Percentiles rank a stretch among this genome's conserved stretches.
Evolutionary conservation across 1,284 basidiomycete species (phyloP).

Genomic region (Filobasidium uniguttulatum): DNA sequence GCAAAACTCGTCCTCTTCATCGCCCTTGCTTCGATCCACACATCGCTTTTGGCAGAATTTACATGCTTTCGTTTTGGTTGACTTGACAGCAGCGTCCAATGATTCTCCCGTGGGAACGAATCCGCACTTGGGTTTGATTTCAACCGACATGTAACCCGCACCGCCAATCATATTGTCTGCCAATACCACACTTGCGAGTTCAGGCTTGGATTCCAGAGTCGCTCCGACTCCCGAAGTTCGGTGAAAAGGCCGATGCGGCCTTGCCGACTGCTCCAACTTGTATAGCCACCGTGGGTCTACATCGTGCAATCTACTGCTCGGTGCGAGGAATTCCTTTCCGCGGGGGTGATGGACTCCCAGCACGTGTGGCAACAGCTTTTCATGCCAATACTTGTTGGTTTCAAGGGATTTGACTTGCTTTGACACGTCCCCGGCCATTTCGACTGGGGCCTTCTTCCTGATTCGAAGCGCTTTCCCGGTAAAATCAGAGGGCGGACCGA

Average conservation of each 20-base stretch:
- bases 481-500: constrained; percentile 45
- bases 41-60: constrained; percentile 71
- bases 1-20: constrained; percentile 51
- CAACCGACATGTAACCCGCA: constrained; percentile 48
- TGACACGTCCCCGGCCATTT: neutral
- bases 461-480: constrained; percentile 57
- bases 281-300: constrained; percentile 52
- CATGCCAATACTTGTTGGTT: constrained; percentile 19
- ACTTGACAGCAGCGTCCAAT: constrained; percentile 46
- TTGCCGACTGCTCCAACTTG: constrained; percentile 37
- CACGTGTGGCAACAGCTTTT: constrained; percentile 20
- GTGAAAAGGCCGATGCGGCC: neutral
- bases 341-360: neutral
- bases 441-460: constrained; percentile 41
- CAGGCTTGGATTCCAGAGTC: neutral
- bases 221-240: neutral
- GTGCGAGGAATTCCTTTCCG: neutral
- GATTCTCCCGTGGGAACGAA: constrained; percentile 56
- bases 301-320: constrained; percentile 4
- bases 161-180: constrained; percentile 38
- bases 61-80: constrained; percentile 57
- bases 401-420: neutral
- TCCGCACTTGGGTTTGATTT: constrained; percentile 96
- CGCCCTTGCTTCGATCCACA: constrained; percentile 24
- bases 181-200: neutral